These are phyloP conservation scores for Dispira simplex DNA, from an alignment of 192 early-diverging fungal genomes.

Conservation along the genomic window DNA sequence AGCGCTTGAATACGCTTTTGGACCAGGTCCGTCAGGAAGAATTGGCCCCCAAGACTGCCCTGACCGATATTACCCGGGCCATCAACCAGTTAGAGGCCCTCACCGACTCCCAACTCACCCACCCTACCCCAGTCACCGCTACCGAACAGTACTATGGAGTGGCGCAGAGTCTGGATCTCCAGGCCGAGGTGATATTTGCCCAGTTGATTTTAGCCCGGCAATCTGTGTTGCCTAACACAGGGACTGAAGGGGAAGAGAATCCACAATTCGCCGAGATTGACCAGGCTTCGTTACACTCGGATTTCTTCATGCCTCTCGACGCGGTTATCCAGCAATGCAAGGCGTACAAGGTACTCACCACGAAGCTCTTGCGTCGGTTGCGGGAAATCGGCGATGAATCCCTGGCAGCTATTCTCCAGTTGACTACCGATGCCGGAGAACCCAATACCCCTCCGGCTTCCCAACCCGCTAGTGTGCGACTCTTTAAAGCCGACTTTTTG, in stretches of 20 bases:
- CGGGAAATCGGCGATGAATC: conserved; percentile 30
- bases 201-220: conserved; percentile 29
- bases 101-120: conserved; percentile 39
- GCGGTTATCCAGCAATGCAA: conserved; percentile 22
- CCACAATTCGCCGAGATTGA: conserved; percentile 13
- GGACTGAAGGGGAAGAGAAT: background rate
- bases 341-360: conserved; percentile 38
- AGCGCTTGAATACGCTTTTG: conserved; percentile 55
- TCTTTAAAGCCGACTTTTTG: background rate
- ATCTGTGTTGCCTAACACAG: conserved; percentile 12
- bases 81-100: conserved; percentile 49
- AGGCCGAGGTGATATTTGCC: conserved; percentile 45
- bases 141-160: conserved; percentile 34
- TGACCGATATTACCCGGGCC: conserved; percentile 50
- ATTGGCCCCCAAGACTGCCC: conserved; percentile 42
- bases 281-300: conserved; percentile 13
- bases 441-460: background rate
- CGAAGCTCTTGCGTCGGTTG: conserved; percentile 48
- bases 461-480: background rate
- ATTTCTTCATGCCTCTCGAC: conserved; percentile 23
- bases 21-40: conserved; percentile 68
- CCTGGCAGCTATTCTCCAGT: conserved; percentile 5
- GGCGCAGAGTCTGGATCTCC: conserved; percentile 38
- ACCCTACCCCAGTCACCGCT: conserved; percentile 24
- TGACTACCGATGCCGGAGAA: background rate